These are phyloP conservation scores for Plasmodiophora brassicae DNA, from an alignment of 208 protist species.

Conservation along the genomic window DNA sequence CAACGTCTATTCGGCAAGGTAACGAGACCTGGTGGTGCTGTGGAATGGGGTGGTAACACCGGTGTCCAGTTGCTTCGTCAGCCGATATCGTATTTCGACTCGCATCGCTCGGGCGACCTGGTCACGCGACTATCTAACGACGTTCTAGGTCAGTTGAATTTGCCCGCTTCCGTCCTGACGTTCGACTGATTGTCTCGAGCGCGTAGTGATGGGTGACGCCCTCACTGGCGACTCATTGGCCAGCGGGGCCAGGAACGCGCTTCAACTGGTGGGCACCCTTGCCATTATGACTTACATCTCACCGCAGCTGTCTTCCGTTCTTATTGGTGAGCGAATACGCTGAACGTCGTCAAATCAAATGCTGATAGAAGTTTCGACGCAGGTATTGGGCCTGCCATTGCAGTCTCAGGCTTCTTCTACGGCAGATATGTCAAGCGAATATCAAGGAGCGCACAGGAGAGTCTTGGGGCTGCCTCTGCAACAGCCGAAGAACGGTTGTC, in stretches of 20 bases:
- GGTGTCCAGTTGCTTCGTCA: not conserved
- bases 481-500: not conserved
- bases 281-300: constrained; percentile 10
- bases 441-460: not conserved
- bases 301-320: not conserved
- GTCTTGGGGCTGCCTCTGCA: not conserved
- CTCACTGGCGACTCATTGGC: not conserved
- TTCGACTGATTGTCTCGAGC: not conserved
- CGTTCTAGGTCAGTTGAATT: not conserved
- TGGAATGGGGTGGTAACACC: too few relatives aligned
- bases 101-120: not conserved
- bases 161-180: too few relatives aligned
- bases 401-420: not conserved
- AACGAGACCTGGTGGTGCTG: too few relatives aligned
- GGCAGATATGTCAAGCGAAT: constrained; percentile 1
- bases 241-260: not conserved
- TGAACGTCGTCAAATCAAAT: too few relatives aligned
- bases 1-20: not conserved
- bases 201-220: not conserved
- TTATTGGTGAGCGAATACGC: not conserved
- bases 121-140: constrained; percentile 1
- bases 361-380: not conserved
- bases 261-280: not conserved
- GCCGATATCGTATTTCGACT: constrained; percentile 1
- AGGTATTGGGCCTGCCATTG: not conserved